Conservation (phyloP, 345 rosid species). For the Gossypium mustelinum region DNA sequence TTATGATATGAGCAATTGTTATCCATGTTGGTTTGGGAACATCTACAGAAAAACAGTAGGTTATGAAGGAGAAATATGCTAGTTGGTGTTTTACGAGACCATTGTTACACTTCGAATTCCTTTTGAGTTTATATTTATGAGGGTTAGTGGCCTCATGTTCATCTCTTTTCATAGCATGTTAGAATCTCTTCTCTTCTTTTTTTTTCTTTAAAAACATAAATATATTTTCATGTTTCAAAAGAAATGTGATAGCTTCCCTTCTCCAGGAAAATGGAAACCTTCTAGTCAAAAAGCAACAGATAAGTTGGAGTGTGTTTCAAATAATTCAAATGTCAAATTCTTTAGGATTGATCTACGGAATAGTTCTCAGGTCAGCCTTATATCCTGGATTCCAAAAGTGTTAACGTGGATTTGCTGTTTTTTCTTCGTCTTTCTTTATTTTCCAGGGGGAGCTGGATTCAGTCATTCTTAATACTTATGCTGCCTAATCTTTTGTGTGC, state of each 20-base stretch:
- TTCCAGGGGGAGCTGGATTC: not conserved
- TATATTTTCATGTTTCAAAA: constrained; percentile 4
- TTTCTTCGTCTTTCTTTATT: not conserved
- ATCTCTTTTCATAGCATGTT: not conserved
- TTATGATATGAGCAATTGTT: not conserved
- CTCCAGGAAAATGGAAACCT: constrained; percentile 38
- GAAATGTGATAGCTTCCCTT: constrained; percentile 10
- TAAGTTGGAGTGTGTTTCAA: constrained; percentile 21
- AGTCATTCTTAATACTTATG: not conserved
- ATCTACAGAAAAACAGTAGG: not conserved
- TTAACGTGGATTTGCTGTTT: constrained; percentile 3
- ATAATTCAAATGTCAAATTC: constrained; percentile 20
- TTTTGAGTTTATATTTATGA: not conserved
- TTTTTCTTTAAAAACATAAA: not conserved
- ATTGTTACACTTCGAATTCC: not conserved
- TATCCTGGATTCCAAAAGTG: constrained; percentile 11
- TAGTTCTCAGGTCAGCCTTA: constrained; percentile 37
- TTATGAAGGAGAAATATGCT: not conserved
- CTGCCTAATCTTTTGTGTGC: not conserved
- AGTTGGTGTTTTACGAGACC: not conserved
- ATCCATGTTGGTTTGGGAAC: not conserved
- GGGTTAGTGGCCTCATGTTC: not conserved
- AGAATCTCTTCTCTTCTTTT: not conserved
- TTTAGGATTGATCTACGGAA: constrained; percentile 22
- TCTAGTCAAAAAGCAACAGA: constrained; percentile 27